Conservation (phyloP, 2,329 filamentous ascomycete genomes). For the Zasmidium cellare region DNA sequence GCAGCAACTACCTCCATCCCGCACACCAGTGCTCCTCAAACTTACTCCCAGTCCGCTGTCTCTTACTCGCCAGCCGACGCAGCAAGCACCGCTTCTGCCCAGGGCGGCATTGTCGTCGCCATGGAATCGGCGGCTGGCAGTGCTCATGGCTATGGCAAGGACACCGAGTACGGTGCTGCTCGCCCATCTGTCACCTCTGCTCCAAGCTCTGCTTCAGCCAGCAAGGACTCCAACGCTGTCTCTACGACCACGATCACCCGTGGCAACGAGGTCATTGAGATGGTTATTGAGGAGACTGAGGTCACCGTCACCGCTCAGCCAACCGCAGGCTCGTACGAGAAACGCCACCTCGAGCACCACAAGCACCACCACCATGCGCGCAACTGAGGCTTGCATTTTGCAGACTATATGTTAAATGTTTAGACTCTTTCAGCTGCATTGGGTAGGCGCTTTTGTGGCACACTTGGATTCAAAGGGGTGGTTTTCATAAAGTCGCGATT, state of each 20-base stretch:
- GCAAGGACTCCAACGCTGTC: constrained; percentile 30
- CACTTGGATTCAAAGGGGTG: not conserved
- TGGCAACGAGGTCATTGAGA: constrained; percentile 45
- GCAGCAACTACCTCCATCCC: constrained; percentile 18
- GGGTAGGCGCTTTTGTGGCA: not conserved
- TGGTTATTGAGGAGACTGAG: constrained; percentile 45
- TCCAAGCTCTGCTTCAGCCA: constrained; percentile 25
- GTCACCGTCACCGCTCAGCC: constrained; percentile 41
- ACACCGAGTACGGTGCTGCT: not conserved
- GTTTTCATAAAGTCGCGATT: not conserved
- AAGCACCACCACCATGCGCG: constrained; percentile 22
- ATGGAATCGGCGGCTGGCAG: not conserved
- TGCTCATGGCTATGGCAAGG: not conserved
- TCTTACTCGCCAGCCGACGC: constrained; percentile 28
- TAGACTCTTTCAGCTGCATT: not conserved
- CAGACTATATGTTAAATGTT: not conserved
- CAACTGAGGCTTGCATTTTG: not conserved
- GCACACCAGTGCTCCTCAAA: constrained; percentile 14
- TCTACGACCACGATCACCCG: constrained; percentile 45
- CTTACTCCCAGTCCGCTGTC: constrained; percentile 17
- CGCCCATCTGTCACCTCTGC: constrained; percentile 20
- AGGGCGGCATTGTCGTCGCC: constrained; percentile 25
- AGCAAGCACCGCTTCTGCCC: constrained; percentile 23
- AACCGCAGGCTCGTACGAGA: constrained; percentile 33
- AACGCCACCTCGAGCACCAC: constrained; percentile 33